A percentile compares a stretch with the other conserved stretches of the same genome.
Conservation (phyloP, 768 basidiomycete genomes). For the Tulasnella sp. region DNA sequence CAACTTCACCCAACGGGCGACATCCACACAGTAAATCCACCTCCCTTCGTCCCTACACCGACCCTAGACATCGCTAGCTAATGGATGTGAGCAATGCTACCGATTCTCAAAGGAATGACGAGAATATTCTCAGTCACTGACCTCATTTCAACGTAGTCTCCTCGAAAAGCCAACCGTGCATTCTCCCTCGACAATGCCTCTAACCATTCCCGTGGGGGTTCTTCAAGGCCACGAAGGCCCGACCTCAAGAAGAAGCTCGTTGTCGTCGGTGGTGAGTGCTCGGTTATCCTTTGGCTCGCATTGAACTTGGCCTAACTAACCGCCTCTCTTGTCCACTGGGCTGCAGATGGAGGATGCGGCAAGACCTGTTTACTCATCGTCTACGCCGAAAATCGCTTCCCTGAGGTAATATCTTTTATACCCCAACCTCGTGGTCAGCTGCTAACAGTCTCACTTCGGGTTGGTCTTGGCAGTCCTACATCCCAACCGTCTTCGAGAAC, state of each 20-base stretch:
- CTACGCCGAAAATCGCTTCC: conserved; percentile 92
- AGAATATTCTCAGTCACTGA: not conserved
- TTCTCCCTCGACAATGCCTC: conserved; percentile 14
- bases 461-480: conserved; percentile 51
- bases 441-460: not conserved
- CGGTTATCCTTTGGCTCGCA: not conserved
- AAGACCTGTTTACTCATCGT: conserved; percentile 89
- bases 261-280: conserved; percentile 30
- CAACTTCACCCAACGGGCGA: not conserved
- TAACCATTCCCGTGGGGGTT: not conserved
- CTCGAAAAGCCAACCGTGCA: not conserved
- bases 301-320: not conserved
- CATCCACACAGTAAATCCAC: not conserved
- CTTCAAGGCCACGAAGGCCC: conserved; percentile 32
- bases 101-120: no score
- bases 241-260: conserved; percentile 81
- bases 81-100: not conserved
- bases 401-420: conserved; percentile 48
- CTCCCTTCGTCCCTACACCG: not conserved
- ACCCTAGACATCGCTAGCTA: not conserved
- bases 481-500: conserved; percentile 91
- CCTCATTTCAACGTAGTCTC: not conserved
- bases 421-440: not conserved
- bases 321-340: not conserved
- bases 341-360: conserved; percentile 53